Percentiles rank a stretch among this genome's conserved stretches.
These are phyloP conservation scores for Fallopia convolvulus DNA, from an alignment of 148 eudicot species.

Conservation along the genomic window DNA sequence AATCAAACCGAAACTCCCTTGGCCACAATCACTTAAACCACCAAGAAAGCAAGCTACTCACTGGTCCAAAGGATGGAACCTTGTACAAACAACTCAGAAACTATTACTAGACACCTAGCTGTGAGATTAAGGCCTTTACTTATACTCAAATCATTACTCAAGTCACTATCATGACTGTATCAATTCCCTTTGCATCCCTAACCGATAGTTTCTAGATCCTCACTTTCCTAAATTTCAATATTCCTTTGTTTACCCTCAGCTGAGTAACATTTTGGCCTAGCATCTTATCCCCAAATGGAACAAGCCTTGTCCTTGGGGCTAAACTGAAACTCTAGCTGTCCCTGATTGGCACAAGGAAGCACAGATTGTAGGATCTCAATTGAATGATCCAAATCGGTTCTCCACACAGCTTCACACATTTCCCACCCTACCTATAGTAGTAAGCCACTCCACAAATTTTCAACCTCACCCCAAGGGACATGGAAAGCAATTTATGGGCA, in stretches of 20 bases:
- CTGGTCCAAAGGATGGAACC: not conserved
- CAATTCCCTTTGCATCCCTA: not conserved
- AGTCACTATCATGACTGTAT: not conserved
- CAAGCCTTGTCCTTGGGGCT: no score
- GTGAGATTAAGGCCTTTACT: not conserved
- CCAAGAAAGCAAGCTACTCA: not conserved
- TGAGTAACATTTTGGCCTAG: not conserved
- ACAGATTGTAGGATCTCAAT: no score
- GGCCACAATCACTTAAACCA: not conserved
- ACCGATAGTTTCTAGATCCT: not conserved
- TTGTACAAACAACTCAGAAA: not conserved
- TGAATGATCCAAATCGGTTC: no score
- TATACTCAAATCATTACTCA: not conserved
- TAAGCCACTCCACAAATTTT: no score
- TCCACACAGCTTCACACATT: no score
- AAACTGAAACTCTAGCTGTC: no score
- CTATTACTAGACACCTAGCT: not conserved
- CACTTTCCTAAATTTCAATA: not conserved
- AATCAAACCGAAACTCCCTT: not conserved
- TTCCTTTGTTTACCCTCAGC: not conserved
- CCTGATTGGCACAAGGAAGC: no score
- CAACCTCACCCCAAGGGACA: no score
- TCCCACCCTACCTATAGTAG: no score
- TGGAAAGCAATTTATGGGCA: no score
- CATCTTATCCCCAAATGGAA: not conserved